Base-by-base conservation (phyloP, 176 grass and related monocot species). In the Carex cristatella region DNA sequence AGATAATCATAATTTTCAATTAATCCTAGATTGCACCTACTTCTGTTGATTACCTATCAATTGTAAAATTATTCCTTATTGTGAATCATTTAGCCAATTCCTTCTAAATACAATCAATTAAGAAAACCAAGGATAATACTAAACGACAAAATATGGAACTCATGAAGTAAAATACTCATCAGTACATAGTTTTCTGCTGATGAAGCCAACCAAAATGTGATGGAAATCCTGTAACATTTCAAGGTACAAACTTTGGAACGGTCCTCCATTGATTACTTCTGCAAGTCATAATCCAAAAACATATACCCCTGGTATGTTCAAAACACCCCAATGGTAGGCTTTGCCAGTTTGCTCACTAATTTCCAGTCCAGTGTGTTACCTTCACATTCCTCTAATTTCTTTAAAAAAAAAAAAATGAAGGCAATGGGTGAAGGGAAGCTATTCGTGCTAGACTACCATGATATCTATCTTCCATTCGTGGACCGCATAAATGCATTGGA, bases 391-490 rank as follows among this genome's bases (percentile, higher is more conserved):
- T 56, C 48, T 77, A 11, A 77, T 77, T 49, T 55, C 13, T 78
- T 63, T 84, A 75, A 35, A 69, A 27, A 27, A 23, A 23, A 23
- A 79, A 79, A 84, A 66, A 81, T 85, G 85, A 86, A 99, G 96
- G 96, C 96, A 30, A 84, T 99, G 81, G 91, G 94, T 7, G 79
- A 95, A 48, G 90, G 72, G 40, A 99, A 95, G 78, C 61, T 99
- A 57, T 99, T 99, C 84, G 84, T 95, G 64, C 49, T 94, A 59
- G 91, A 99, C 85, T 87, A 88, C 71, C 90, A 99, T 76, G 96
- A 99, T 71, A 88, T 44, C 30, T 99, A 89, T 74, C 86, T 99
- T n/a, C 96, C 96, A 16, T 99, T 95, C 61, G 85, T 99, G 83
- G 90, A 99, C 37, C 91, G 91, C 56, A 99, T 99, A 72, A 99